These are phyloP conservation scores for Alloteropsis angusta DNA, from an alignment of 202 grass and related monocot species.

Conservation along the genomic window DNA sequence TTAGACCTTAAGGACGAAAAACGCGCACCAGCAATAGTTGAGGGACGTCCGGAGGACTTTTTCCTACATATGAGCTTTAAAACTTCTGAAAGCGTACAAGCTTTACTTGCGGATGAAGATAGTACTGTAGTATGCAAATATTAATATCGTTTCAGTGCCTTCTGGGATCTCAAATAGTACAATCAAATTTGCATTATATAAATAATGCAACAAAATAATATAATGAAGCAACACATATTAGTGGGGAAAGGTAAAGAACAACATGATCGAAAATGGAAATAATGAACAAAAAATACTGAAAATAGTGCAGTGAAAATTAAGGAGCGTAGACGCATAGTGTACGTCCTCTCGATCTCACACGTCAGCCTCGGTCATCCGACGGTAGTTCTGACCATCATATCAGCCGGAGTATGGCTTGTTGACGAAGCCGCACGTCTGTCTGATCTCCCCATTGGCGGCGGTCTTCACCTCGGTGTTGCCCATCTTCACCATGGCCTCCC, in stretches of 20 bases:
- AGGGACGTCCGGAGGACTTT: too few relatives aligned
- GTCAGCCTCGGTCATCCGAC: neutral
- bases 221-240: neutral
- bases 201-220: neutral
- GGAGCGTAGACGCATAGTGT: neutral
- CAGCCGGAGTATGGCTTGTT: neutral
- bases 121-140: neutral
- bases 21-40: too few relatives aligned
- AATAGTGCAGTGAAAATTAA: neutral
- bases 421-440: neutral
- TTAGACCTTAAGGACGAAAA: too few relatives aligned
- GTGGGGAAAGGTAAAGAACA: neutral
- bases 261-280: neutral
- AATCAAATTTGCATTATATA: neutral
- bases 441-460: slow-evolving; percentile 1
- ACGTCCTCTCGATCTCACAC: neutral
- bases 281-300: neutral
- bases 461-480: slow-evolving; percentile 15
- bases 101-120: neutral
- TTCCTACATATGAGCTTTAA: neutral
- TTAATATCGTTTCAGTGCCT: neutral
- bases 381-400: neutral
- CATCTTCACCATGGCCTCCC: slow-evolving; percentile 45
- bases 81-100: neutral
- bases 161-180: neutral